Evolutionary conservation across 2,329 filamentous ascomycete species (phyloP).

Genomic region (Fusarium sp.): DNA sequence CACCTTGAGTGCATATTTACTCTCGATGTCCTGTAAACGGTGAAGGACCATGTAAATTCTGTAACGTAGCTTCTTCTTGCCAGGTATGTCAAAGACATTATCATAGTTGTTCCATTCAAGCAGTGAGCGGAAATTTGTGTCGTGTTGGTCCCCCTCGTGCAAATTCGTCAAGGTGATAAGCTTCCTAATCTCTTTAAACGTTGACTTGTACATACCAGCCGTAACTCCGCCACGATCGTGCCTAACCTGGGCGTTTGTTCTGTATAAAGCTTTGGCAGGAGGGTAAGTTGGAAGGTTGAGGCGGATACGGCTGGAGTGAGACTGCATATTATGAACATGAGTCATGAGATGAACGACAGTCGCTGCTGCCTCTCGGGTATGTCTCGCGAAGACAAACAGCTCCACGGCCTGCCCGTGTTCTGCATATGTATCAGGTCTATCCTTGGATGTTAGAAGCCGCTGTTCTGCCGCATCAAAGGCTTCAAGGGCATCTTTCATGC

Average conservation of each 20-base stretch:
- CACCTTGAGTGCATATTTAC: conserved; percentile 68
- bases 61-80: conserved; percentile 56
- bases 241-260: conserved; percentile 67
- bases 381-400: conserved; percentile 66
- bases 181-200: conserved; percentile 57
- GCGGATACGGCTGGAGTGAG: conserved; percentile 53
- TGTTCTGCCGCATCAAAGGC: conserved; percentile 62
- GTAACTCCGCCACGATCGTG: conserved; percentile 70
- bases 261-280: conserved; percentile 63
- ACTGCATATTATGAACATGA: conserved; percentile 62
- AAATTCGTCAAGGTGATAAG: conserved; percentile 59
- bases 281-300: conserved; percentile 66
- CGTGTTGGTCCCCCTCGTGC: conserved; percentile 48
- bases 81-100: conserved; percentile 31
- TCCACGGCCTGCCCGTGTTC: conserved; percentile 63
- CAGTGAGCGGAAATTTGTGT: conserved; percentile 38
- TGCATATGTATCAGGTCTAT: conserved; percentile 59
- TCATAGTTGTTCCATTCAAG: conserved; percentile 46
- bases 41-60: conserved; percentile 63
- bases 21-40: conserved; percentile 67
- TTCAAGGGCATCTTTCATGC: conserved; percentile 57
- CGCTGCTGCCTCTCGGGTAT: conserved; percentile 63
- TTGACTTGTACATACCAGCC: conserved; percentile 61
- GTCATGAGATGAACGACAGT: conserved; percentile 59
- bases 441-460: conserved; percentile 58